Base-by-base conservation (phyloP, 805 yeast genomes). In the Ogataea methylovora region DNA sequence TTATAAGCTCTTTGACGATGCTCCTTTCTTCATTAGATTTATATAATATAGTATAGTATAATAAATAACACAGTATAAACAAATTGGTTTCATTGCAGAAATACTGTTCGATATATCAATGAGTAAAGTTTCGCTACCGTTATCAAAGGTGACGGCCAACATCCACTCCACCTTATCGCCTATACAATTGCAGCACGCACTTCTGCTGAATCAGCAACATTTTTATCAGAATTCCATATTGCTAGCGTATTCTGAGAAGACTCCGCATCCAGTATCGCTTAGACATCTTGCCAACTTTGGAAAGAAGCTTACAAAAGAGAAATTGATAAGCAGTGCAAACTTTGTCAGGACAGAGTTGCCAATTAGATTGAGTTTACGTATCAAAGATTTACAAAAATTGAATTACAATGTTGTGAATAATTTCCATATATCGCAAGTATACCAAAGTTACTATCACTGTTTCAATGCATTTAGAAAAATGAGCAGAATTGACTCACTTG, bases 241-340 rank as follows among this genome's bases (percentile, higher is more conserved):
- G 38, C 58, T 74, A 49, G 66, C 68, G 24, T 84, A 83, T 73
- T 65, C 76, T 27, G 64, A 71, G 32, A 72, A 76, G 42, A 52
- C 52, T n/a, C 88, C 95, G 0, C 86, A 85, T 53, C 95, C 97
- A 0, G 94, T 90, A 16, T 80, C 95, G 1, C 56, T 92, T n/a
- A 67, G 85, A 34, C 97, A 90, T 48, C 59, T 90, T 44, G 95
- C 96, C 2, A 86, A 86, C 27, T 90, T 82, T 52, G 97, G 96
- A 30, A 79, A 80, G 46, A 72, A 71, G 24, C 57, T 90, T 33
- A 83, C 86, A 11, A 75, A 74, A 43, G 84, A 79, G 24, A 87
- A 88, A 59, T 67, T 90, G 32, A 62, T 90, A 9, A 67, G 79
- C 27, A 79, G 92, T 41, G 97, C 96, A 14, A 85, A 83, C 51